Evolutionary conservation across 2,329 filamentous ascomycete species (phyloP), one percentile per base, ranked within the genome.

Genomic region (Nemania sp.): DNA sequence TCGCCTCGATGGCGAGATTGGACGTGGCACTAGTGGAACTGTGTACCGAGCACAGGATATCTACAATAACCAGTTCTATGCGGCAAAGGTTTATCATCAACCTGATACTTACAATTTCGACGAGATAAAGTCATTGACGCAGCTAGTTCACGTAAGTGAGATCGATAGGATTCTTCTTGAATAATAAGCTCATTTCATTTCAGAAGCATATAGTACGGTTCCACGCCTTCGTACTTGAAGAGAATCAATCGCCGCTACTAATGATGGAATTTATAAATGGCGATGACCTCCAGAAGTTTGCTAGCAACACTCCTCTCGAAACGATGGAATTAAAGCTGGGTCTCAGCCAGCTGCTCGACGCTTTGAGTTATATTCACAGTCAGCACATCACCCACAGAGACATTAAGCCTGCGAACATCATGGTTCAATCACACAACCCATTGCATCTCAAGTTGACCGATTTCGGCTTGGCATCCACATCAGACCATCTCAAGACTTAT

Each of bases 341-440:
- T 20, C 2, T 36, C 6, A 23, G 20, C 14, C 39, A 48, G 7
- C 5, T 53, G 15, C n/a, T 48, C 9, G 15, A 15, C 1, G 40
- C 51, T 22, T 1, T 49, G 28, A 6, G 8, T 3, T 49, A 54
- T n/a, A n/a, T 54, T n/a, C 51, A 54, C 20, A 2, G 2, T 2
- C 9, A 6, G 8, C 5, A 17, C 2, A 19, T 54, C 14, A 49
- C 45, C 8, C 51, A 54, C 17, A 23, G 51, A 24, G 51, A 54
- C 11, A 37, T 54, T 8, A 54, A 54, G 15, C 51, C 51, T 17
- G 8, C 5, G 5, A 54, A 54, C 26, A 40, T 54, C 12, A 22
- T 54, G 41, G 39, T 54, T 5, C 1, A 24, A 6, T n/a, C 20
- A 3, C 39, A 45, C 37, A 2, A 17, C 17, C 51, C 51, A 5